These are phyloP conservation scores for Thraustochytrium striatum DNA, from an alignment of 352 stramenopile genomes.

Conservation along the genomic window DNA sequence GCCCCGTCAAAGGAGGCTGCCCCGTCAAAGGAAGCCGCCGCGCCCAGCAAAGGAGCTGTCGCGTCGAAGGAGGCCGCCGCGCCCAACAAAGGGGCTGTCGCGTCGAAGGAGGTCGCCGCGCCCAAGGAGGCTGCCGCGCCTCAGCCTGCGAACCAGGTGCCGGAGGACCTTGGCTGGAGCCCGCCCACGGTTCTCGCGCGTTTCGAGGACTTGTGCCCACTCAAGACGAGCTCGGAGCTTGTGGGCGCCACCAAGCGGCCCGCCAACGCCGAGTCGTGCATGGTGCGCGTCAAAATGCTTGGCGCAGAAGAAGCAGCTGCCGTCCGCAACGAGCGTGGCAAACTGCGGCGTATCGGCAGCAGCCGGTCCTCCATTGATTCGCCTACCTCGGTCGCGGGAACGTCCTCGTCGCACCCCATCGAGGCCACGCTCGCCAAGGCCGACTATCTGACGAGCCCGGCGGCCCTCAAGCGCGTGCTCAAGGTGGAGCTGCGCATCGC, in stretches of 20 bases:
- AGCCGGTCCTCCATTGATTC: background rate
- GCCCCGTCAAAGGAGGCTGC: no score
- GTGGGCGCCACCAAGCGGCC: background rate
- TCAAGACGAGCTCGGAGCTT: background rate
- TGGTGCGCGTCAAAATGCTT: background rate
- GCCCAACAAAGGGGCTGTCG: no score
- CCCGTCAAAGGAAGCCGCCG: no score
- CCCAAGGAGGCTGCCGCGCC: no score
- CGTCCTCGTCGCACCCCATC: background rate
- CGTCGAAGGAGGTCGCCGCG: no score
- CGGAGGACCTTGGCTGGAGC: constrained; percentile 43
- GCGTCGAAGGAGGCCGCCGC: no score
- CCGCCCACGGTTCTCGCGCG: background rate
- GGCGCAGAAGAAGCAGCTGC: background rate
- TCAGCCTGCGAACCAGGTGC: no score
- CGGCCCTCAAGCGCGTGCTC: constrained; percentile 51
- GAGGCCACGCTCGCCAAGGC: constrained; percentile 19
- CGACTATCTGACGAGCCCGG: constrained; percentile 41
- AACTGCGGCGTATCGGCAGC: background rate
- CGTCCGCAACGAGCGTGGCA: background rate
- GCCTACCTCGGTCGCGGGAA: background rate
- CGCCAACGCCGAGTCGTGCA: background rate
- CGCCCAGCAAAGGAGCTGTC: no score
- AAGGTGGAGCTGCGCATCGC: constrained; percentile 52
- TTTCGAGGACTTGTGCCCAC: constrained; percentile 17